Percentiles rank a stretch among this genome's conserved stretches.
These are phyloP conservation scores for Rhododendron molle DNA, from an alignment of 148 eudicot species.

Conservation along the genomic window DNA sequence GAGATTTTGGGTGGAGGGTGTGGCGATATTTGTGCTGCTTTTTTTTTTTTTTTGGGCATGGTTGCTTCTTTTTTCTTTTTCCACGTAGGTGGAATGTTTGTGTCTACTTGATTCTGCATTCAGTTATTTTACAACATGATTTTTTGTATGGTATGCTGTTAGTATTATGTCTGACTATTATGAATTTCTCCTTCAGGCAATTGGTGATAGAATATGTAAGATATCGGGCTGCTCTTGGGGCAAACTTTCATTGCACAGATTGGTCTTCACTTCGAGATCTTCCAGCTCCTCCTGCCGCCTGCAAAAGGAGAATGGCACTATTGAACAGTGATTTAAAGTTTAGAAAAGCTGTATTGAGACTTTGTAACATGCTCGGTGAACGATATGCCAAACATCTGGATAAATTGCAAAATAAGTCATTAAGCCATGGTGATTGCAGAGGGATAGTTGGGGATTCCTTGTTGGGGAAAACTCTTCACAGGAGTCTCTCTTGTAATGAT, in stretches of 20 bases:
- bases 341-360: slow-evolving; percentile 64
- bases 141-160: not conserved
- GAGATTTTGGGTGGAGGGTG: too few relatives aligned
- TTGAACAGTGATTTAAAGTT: slow-evolving; percentile 46
- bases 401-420: slow-evolving; percentile 25
- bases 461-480: slow-evolving; percentile 19
- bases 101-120: not conserved
- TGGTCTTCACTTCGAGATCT: slow-evolving; percentile 67
- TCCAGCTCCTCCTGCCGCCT: slow-evolving; percentile 63
- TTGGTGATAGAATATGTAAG: slow-evolving; percentile 73
- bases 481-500: slow-evolving; percentile 14
- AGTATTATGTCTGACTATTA: not conserved
- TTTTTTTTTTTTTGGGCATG: not conserved
- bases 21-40: too few relatives aligned
- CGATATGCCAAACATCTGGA: slow-evolving; percentile 61
- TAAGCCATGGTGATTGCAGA: slow-evolving; percentile 10
- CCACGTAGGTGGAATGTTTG: not conserved
- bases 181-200: slow-evolving; percentile 40
- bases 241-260: slow-evolving; percentile 59
- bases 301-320: slow-evolving; percentile 74
- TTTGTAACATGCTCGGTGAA: slow-evolving; percentile 68
- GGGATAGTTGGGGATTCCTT: slow-evolving; percentile 21
- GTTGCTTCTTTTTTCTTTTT: not conserved
- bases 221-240: slow-evolving; percentile 79
- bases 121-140: not conserved